Conservation (phyloP, 2,329 filamentous ascomycete species). For the Trichoderma semiorbis region DNA sequence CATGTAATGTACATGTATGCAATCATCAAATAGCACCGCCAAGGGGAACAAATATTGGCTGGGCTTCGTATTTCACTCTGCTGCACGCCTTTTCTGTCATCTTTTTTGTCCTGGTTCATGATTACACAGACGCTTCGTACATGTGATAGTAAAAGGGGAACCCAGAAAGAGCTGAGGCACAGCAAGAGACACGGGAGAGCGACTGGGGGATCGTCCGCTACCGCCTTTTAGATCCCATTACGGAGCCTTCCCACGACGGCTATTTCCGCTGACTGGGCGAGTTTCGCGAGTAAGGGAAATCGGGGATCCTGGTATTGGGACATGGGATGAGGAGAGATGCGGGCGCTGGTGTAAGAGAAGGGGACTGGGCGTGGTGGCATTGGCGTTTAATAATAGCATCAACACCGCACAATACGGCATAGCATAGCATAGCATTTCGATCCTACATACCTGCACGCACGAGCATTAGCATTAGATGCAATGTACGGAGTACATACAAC, state of each 20-base stretch:
- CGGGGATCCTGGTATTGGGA: neutral
- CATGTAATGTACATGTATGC: neutral
- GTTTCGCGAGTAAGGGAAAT: neutral
- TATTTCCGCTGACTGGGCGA: neutral
- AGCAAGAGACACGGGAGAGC: neutral
- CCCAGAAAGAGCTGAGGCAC: neutral
- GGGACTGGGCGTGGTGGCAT: neutral
- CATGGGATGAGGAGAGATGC: neutral
- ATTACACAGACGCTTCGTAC: neutral
- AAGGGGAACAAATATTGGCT: neutral
- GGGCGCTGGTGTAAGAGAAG: neutral
- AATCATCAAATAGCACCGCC: conserved; percentile 1
- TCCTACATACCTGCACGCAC: neutral
- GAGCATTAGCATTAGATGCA: neutral
- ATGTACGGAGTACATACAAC: neutral
- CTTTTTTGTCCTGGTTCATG: neutral
- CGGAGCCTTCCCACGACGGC: neutral
- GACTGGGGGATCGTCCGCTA: conserved; percentile 15
- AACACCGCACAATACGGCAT: neutral
- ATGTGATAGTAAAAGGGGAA: neutral
- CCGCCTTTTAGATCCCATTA: conserved; percentile 5
- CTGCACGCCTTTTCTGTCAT: neutral
- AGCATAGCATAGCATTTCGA: neutral
- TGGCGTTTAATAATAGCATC: neutral
- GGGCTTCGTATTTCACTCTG: neutral